Evolutionary conservation across 2,329 filamentous ascomycete genomes (phyloP).

Genomic region (Aschersonia sp.): DNA sequence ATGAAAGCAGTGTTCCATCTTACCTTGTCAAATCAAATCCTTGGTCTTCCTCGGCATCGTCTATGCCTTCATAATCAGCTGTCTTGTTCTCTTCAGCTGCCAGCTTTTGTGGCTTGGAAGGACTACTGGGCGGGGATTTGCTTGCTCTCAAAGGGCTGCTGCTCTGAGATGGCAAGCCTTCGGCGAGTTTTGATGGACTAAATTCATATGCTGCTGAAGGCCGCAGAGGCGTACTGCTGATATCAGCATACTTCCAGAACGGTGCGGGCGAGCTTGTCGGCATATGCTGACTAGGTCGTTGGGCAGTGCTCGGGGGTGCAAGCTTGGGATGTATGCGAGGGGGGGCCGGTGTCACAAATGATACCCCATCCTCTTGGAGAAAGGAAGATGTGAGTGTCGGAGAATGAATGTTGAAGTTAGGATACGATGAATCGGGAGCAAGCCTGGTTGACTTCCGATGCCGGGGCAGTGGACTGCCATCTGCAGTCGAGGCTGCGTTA

Average conservation of each 20-base stretch:
- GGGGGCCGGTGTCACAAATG: constrained; percentile 59
- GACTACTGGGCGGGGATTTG: constrained; percentile 39
- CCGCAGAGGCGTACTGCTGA: constrained; percentile 56
- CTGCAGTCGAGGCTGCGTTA: constrained; percentile 27
- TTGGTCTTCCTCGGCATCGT: constrained; percentile 28
- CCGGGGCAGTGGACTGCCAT: constrained; percentile 48
- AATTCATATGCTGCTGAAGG: constrained; percentile 34
- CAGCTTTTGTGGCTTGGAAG: constrained; percentile 26
- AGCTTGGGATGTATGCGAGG: constrained; percentile 59
- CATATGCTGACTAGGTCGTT: constrained; percentile 73
- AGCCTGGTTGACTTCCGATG: constrained; percentile 27
- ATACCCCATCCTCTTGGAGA: constrained; percentile 42
- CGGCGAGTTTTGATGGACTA: constrained; percentile 40
- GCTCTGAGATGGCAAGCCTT: constrained; percentile 30
- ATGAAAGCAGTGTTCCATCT: constrained; percentile 7
- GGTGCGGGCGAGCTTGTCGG: constrained; percentile 73
- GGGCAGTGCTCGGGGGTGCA: constrained; percentile 66
- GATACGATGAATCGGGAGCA: constrained; percentile 25
- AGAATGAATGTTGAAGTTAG: constrained; percentile 39
- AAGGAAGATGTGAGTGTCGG: constrained; percentile 49
- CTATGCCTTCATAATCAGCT: constrained; percentile 15
- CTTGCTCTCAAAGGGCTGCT: constrained; percentile 39
- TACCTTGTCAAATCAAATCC: constrained; percentile 47
- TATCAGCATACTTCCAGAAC: constrained; percentile 77
- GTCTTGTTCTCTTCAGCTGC: constrained; percentile 5